Conservation (phyloP, 2,329 filamentous ascomycete genomes). For the Pyrenophora teres region DNA sequence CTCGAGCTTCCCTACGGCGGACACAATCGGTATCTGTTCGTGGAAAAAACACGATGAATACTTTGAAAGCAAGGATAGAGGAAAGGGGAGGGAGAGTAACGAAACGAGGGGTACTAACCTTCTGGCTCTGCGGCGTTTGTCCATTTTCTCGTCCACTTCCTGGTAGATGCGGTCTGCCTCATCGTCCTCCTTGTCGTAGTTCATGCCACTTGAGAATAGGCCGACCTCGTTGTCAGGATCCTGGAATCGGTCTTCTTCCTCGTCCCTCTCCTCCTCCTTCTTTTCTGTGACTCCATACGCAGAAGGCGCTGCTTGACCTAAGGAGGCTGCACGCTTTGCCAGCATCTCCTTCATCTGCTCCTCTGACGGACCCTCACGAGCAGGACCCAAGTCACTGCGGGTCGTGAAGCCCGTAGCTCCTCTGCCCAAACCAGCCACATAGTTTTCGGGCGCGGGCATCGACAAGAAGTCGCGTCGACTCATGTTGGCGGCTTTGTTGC, state of each 20-base stretch:
- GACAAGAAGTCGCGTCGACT: constrained; percentile 83
- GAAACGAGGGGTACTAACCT: constrained; percentile 67
- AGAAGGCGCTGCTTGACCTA: constrained; percentile 72
- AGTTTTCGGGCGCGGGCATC: constrained; percentile 69
- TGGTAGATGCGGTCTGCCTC: constrained; percentile 97
- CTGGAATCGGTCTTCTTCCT: constrained; percentile 81
- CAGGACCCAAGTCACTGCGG: constrained; percentile 92
- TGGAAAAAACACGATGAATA: constrained; percentile 70
- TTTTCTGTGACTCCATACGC: constrained; percentile 72
- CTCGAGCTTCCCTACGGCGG: constrained; percentile 85
- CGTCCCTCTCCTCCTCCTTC: constrained; percentile 74
- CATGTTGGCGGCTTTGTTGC: constrained; percentile 51
- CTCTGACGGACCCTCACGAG: constrained; percentile 91
- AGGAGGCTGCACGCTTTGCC: constrained; percentile 85
- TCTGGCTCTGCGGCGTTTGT: constrained; percentile 80
- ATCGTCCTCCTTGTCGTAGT: constrained; percentile 94
- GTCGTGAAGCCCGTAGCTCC: constrained; percentile 98
- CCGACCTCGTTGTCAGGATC: constrained; percentile 98
- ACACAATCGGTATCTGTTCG: constrained; percentile 76
- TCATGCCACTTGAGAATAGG: constrained; percentile 86
- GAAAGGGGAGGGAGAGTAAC: constrained; percentile 26
- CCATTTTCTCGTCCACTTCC: constrained; percentile 97
- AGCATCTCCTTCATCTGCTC: constrained; percentile 98
- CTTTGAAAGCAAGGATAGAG: constrained; percentile 44
- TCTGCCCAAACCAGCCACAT: constrained; percentile 92